These are phyloP conservation scores for Scedosporium boydii DNA, from an alignment of 2,329 filamentous ascomycete genomes.

Conservation along the genomic window DNA sequence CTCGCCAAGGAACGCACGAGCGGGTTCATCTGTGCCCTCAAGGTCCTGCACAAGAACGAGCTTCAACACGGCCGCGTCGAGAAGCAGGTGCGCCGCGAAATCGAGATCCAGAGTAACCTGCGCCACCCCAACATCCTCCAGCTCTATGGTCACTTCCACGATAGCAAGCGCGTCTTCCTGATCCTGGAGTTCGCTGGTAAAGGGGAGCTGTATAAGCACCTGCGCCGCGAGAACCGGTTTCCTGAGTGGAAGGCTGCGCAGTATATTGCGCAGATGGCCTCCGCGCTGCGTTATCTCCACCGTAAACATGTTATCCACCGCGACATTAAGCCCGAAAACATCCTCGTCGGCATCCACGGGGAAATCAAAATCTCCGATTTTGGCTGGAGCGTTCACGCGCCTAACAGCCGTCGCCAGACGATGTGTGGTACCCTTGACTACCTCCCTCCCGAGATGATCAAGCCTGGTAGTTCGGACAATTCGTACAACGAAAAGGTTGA, in stretches of 20 bases:
- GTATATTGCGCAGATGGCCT: constrained; percentile 87
- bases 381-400: constrained; percentile 95
- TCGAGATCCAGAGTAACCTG: constrained; percentile 83
- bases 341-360: constrained; percentile 88
- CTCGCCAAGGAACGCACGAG: constrained; percentile 70
- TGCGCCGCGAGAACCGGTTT: constrained; percentile 69
- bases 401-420: constrained; percentile 85
- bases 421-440: constrained; percentile 98
- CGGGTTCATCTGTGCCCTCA: constrained; percentile 77
- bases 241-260: constrained; percentile 79
- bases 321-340: constrained; percentile 97
- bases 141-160: constrained; percentile 81
- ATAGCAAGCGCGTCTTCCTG: constrained; percentile 77
- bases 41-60: constrained; percentile 79
- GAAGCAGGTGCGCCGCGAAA: constrained; percentile 79
- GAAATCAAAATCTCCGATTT: constrained; percentile 99
- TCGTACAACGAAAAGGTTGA: constrained; percentile 95
- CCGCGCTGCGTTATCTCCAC: constrained; percentile 80
- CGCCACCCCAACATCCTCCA: constrained; percentile 78
- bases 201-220: constrained; percentile 81
- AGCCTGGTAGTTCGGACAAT: constrained; percentile 69
- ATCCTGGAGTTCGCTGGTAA: constrained; percentile 81
- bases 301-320: constrained; percentile 96
- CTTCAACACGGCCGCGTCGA: constrained; percentile 69
- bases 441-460: constrained; percentile 95